phyloP scores from a whole-genome alignment of 768 basidiomycete species.

The Coprinellus micaceus region DNA sequence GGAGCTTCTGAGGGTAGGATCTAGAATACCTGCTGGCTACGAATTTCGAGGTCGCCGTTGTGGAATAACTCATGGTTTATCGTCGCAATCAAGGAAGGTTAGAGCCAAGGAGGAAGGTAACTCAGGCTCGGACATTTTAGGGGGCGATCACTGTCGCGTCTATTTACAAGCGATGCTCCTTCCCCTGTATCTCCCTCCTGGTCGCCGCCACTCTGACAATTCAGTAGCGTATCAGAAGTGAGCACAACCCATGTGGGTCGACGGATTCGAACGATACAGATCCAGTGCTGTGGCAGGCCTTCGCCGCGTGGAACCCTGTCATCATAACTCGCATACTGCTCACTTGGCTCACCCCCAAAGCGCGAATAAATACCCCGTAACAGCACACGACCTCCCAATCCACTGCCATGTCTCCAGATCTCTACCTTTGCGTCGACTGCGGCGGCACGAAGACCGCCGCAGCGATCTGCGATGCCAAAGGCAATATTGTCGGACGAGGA shows the following conservation, averaged over 20 bases:
- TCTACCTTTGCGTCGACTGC: conserved; percentile 83
- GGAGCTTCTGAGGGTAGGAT: conserved; percentile 44
- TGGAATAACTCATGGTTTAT: conserved; percentile 45
- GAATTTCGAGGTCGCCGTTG: conserved; percentile 57
- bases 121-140: too few relatives aligned
- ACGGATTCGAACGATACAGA: not conserved
- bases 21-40: conserved; percentile 63
- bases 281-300: not conserved
- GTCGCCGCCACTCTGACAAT: too few relatives aligned
- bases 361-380: not conserved
- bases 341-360: not conserved
- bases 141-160: too few relatives aligned
- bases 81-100: not conserved
- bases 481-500: conserved; percentile 64
- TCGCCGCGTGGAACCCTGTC: not conserved
- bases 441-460: conserved; percentile 87
- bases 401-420: conserved; percentile 5
- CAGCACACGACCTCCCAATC: not conserved
- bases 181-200: too few relatives aligned
- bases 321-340: not conserved
- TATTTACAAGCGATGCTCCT: too few relatives aligned
- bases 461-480: conserved; percentile 56
- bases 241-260: not conserved
- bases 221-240: not conserved
- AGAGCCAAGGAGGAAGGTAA: not conserved